Conservation (phyloP, 495 filamentous ascomycete species). For the Pyrenopolyporus hunteri region DNA sequence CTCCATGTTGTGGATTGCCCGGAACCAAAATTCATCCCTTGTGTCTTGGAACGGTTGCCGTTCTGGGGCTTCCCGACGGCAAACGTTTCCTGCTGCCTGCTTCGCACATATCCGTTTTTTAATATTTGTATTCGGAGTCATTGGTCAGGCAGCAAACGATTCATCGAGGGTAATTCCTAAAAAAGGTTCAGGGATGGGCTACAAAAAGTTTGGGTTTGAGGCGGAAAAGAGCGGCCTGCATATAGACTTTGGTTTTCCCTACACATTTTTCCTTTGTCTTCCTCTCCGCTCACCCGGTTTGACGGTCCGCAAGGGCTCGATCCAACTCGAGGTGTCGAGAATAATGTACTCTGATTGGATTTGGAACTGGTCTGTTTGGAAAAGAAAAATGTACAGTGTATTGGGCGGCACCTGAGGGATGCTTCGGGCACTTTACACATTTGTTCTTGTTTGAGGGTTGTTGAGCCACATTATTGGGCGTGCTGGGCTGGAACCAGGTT, state of each 20-base stretch:
- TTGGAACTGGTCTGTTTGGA: slow-evolving; percentile 34
- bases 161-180: slow-evolving; percentile 31
- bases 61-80: slow-evolving; percentile 31
- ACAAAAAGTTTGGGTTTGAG: slow-evolving; percentile 44
- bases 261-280: slow-evolving; percentile 43
- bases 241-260: slow-evolving; percentile 48
- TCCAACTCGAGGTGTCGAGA: slow-evolving; percentile 20
- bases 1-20: slow-evolving; percentile 18
- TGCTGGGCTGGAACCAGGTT: slow-evolving; percentile 56
- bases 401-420: slow-evolving; percentile 36
- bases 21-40: slow-evolving; percentile 25
- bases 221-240: slow-evolving; percentile 50
- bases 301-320: slow-evolving; percentile 39
- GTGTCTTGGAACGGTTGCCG: slow-evolving; percentile 29
- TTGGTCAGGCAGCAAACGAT: slow-evolving; percentile 34
- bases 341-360: slow-evolving; percentile 41
- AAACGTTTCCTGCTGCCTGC: slow-evolving; percentile 14
- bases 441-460: slow-evolving; percentile 42
- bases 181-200: slow-evolving; percentile 38
- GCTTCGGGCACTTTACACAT: slow-evolving; percentile 37
- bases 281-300: slow-evolving; percentile 27
- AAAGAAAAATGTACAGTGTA: slow-evolving; percentile 43
- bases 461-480: slow-evolving; percentile 42
- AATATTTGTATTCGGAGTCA: slow-evolving; percentile 40
- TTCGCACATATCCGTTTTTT: slow-evolving; percentile 37